These are phyloP conservation scores for Ramularia collo-cygni DNA, from an alignment of 2,329 filamentous ascomycete species.

Conservation along the genomic window DNA sequence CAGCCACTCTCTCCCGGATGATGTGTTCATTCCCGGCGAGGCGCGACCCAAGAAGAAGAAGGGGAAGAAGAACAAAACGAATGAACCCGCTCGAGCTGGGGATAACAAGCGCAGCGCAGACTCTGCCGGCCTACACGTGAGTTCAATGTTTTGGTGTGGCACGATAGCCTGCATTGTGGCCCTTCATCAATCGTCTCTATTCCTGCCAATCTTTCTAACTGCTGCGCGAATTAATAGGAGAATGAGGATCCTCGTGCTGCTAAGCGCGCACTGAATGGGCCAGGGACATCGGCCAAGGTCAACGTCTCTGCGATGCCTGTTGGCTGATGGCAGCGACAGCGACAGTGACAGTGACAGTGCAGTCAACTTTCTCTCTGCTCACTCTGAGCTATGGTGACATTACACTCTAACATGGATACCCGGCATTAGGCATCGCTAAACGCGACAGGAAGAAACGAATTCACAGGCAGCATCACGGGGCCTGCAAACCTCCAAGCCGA, in stretches of 20 bases:
- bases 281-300: neutral
- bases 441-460: neutral
- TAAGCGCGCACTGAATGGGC: constrained; percentile 28
- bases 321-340: no score
- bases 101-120: constrained; percentile 39
- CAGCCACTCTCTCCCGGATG: constrained; percentile 80
- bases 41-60: constrained; percentile 37
- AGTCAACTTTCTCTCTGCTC: no score
- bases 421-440: constrained; percentile 1
- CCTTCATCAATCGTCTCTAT: no score
- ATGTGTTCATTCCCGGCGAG: constrained; percentile 81
- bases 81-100: constrained; percentile 16
- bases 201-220: no score
- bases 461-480: no score
- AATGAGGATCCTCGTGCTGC: constrained; percentile 23
- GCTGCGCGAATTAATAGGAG: no score
- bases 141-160: constrained; percentile 20
- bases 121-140: constrained; percentile 41
- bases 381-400: no score
- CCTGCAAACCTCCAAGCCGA: no score
- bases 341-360: no score
- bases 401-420: no score
- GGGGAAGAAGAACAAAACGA: constrained; percentile 35
- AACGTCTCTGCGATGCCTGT: constrained; percentile 7
- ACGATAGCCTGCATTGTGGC: no score